These are phyloP conservation scores for Nadsonia fulvescens DNA, from an alignment of 805 yeast species.

Conservation along the genomic window DNA sequence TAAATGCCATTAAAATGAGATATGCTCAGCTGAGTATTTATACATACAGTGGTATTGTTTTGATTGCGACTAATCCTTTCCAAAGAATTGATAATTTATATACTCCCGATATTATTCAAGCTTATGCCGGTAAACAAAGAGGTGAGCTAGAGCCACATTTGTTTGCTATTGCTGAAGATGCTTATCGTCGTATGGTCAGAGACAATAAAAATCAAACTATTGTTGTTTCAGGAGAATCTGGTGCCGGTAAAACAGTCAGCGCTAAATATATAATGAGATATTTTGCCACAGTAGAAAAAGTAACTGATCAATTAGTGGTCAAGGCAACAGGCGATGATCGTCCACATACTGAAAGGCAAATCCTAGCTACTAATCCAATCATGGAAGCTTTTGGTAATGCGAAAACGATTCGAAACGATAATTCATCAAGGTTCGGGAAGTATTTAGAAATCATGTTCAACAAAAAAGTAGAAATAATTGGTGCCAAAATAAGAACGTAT, in stretches of 20 bases:
- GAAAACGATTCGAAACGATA: conserved; percentile 90
- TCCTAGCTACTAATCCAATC: conserved; percentile 89
- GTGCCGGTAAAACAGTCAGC: conserved; percentile 96
- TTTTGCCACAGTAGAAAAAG: conserved; percentile 89
- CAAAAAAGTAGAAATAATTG: conserved; percentile 57
- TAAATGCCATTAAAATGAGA: conserved; percentile 80
- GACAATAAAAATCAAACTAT: conserved; percentile 81
- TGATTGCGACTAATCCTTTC: conserved; percentile 92
- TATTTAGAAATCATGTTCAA: conserved; percentile 83
- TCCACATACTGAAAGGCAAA: conserved; percentile 84
- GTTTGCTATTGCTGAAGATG: conserved; percentile 95
- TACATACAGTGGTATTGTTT: conserved; percentile 91
- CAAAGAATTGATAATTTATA: conserved; percentile 82
- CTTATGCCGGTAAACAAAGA: conserved; percentile 79
- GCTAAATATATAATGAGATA: conserved; percentile 96
- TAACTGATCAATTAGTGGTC: no score
- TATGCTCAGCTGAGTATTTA: conserved; percentile 81
- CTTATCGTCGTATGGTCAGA: conserved; percentile 82
- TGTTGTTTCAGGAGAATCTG: conserved; percentile 94
- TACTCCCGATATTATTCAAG: conserved; percentile 83
- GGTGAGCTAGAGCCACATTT: conserved; percentile 95
- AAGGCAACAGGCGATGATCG: conserved; percentile 34
- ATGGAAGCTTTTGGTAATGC: conserved; percentile 99
- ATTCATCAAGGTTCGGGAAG: conserved; percentile 94
- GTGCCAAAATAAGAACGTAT: conserved; percentile 88